Evolutionary conservation across 305 asterid species (phyloP).

Genomic region (Plantago coronopus): DNA sequence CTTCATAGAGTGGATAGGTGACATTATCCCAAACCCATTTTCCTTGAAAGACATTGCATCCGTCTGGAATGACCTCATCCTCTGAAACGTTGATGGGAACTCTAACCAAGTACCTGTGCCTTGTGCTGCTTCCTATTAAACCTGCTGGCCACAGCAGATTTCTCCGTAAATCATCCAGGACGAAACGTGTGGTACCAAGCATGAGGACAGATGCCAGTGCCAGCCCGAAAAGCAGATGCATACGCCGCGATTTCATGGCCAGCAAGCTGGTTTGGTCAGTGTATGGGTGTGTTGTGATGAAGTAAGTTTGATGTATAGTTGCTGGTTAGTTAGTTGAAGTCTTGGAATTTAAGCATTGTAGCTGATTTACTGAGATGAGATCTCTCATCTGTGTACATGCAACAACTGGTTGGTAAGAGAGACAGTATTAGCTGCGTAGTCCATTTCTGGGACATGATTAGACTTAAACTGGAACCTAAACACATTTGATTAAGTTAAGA

Average conservation of each 20-base stretch:
- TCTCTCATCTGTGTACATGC: slow-evolving; percentile 30
- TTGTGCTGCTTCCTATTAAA: slow-evolving; percentile 12
- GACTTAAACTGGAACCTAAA: too few species aligned
- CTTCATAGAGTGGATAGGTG: slow-evolving; percentile 60
- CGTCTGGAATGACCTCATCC: slow-evolving; percentile 53
- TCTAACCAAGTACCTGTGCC: slow-evolving; percentile 26
- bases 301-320: slow-evolving; percentile 22
- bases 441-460: too few species aligned
- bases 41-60: slow-evolving; percentile 75
- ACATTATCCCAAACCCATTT: slow-evolving; percentile 68
- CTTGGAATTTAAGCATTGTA: slow-evolving; percentile 51
- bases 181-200: slow-evolving; percentile 50
- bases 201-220: slow-evolving; percentile 51
- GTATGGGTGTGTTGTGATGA: slow-evolving; percentile 10
- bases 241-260: slow-evolving; percentile 39
- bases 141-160: slow-evolving; percentile 30
- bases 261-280: not conserved
- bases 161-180: slow-evolving; percentile 47
- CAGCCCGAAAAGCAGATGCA: slow-evolving; percentile 47
- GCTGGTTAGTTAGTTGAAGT: slow-evolving; percentile 13
- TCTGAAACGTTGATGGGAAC: slow-evolving; percentile 50
- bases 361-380: too few species aligned
- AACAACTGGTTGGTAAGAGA: slow-evolving; percentile 77
- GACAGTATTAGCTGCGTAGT: slow-evolving; percentile 17
- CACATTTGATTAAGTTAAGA: too few species aligned